A percentile compares a stretch with the other conserved stretches of the same genome.
phyloP scores from a whole-genome alignment of 225 moss, liverwort and hornwort genomes.

The Thuidium tamariscinum region DNA sequence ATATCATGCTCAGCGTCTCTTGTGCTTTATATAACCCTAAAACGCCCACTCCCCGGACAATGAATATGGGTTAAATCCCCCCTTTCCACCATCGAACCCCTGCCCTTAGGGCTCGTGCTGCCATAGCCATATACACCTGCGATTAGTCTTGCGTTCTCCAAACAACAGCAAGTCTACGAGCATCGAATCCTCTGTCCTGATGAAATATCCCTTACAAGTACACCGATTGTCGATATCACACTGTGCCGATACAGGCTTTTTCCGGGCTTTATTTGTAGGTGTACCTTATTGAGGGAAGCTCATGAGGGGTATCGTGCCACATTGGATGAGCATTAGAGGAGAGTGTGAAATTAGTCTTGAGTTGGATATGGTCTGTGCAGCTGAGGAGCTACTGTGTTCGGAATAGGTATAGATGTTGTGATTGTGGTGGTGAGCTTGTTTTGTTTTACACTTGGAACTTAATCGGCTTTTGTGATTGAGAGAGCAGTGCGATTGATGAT shows the following conservation, averaged over 20 bases:
- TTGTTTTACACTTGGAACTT: not conserved
- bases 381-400: not conserved
- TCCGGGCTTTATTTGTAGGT: not conserved
- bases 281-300: not conserved
- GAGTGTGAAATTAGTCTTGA: not conserved
- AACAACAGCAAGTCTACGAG: not conserved
- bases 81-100: not conserved
- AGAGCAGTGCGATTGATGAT: not conserved
- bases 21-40: not conserved
- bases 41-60: not conserved
- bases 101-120: not conserved
- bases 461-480: not conserved
- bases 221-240: not conserved
- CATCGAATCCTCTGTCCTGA: not conserved
- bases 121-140: not conserved
- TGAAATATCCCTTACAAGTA: not conserved
- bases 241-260: not conserved
- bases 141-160: not conserved
- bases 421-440: not conserved
- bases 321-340: not conserved
- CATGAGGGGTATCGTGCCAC: not conserved
- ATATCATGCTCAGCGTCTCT: rapidly evolving
- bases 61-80: not conserved
- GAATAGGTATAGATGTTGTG: not conserved
- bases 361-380: not conserved